Percentiles rank a stretch among this genome's conserved stretches.
Evolutionary conservation across 805 yeast species (phyloP).

Genomic region (Wickerhamiella australiensis): DNA sequence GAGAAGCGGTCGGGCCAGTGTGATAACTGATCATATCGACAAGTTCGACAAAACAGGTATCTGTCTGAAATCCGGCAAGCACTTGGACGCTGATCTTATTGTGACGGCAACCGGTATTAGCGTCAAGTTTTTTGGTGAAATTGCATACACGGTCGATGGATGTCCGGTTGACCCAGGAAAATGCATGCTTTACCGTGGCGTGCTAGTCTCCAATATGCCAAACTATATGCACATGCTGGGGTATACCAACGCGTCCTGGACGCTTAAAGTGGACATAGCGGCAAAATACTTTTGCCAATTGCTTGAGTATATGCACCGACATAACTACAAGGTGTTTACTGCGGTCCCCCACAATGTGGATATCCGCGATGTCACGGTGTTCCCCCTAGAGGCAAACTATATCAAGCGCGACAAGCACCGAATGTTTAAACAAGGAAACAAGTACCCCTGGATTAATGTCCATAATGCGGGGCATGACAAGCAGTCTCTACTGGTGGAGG

Average conservation of each 20-base stretch:
- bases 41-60: neutral
- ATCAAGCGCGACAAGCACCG: neutral
- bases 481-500: neutral
- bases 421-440: neutral
- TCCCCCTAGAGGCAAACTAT: slow-evolving; percentile 5
- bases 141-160: slow-evolving; percentile 1
- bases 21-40: slow-evolving; percentile 2
- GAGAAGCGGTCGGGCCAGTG: neutral
- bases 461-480: neutral
- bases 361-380: neutral
- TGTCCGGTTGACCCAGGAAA: neutral
- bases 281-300: neutral
- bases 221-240: slow-evolving; percentile 6
- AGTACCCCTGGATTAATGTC: neutral
- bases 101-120: slow-evolving; percentile 5
- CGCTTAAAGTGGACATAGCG: slow-evolving; percentile 4
- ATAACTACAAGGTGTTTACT: neutral
- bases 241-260: slow-evolving; percentile 8
- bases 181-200: slow-evolving; percentile 4
- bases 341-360: neutral
- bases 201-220: neutral
- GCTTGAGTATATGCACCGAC: neutral
- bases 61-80: neutral
- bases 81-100: slow-evolving; percentile 1
- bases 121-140: neutral